Conservation (phyloP, 768 basidiomycete species). For the Rhizopogon vesiculosus region DNA sequence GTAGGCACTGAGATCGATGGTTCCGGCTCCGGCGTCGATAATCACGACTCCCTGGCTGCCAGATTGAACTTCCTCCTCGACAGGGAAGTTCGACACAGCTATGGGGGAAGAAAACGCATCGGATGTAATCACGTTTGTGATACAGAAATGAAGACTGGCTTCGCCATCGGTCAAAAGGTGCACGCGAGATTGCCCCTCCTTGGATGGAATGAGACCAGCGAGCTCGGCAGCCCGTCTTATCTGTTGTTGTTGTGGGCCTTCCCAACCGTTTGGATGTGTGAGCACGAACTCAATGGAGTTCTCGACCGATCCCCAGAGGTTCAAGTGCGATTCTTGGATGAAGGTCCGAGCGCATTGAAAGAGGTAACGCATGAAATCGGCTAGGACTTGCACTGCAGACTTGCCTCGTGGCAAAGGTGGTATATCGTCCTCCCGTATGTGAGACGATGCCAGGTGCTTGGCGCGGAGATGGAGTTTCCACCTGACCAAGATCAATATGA, state of each 20-base stretch:
- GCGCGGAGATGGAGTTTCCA: slow-evolving; percentile 34
- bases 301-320: slow-evolving; percentile 22
- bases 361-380: slow-evolving; percentile 24
- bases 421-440: slow-evolving; percentile 17
- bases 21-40: slow-evolving; percentile 44
- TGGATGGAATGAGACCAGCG: slow-evolving; percentile 17
- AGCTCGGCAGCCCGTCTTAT: slow-evolving; percentile 20
- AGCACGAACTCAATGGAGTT: slow-evolving; percentile 18
- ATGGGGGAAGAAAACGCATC: slow-evolving; percentile 16
- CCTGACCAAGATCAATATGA: slow-evolving; percentile 7
- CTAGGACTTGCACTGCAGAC: slow-evolving; percentile 16
- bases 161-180: slow-evolving; percentile 23
- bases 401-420: slow-evolving; percentile 17
- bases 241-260: slow-evolving; percentile 24
- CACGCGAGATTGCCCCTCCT: slow-evolving; percentile 10
- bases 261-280: slow-evolving; percentile 30
- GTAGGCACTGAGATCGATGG: slow-evolving; percentile 34
- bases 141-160: slow-evolving; percentile 30
- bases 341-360: slow-evolving; percentile 18
- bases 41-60: slow-evolving; percentile 34
- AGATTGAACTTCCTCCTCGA: slow-evolving; percentile 4
- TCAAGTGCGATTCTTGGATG: slow-evolving; percentile 22
- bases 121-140: slow-evolving; percentile 36
- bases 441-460: slow-evolving; percentile 18
- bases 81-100: background rate